Evolutionary conservation across 257 asterid species (phyloP), one percentile per base, ranked within the genome.

Genomic region (Nicotiana benthamiana): DNA sequence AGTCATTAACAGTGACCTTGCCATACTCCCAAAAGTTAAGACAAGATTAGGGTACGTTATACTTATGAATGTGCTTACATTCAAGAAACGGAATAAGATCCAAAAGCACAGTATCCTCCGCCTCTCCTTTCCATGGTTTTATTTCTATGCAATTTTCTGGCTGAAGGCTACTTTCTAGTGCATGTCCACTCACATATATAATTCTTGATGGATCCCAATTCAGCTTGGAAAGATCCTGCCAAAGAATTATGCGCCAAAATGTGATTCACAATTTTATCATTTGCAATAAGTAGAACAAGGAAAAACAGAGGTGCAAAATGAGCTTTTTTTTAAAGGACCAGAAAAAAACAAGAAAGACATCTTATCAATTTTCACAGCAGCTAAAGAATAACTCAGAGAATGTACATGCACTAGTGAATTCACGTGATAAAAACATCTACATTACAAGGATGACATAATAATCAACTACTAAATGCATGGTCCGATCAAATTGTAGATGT

Each of bases 81-180:
- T 95, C 99, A 75, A 95, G 93, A 86, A 95, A 95, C 5, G 97
- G 98, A 79, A 95, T 92, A 40, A 95, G 93, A 89, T 95, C 97
- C 83, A 95, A 18, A 74, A 95, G 98, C 56, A 86, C 86, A 16
- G 99, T 92, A 81, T 93, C 99, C 0, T 93, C 97, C 9, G 85
- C 78, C 83, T 93, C 98, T 46, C 99, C 98, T 85, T 83, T 85
- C 95, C 95, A 95, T 62, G 89, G 85, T 86, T 92, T 93, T 84
- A 95, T 61, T 77, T 88, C 88, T 80, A 95, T 83, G 80, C 86
- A 85, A 65, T 93, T 95, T 79, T 95, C 98, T 65, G 94, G 89
- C 84, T 95, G 99, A 79, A 95, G 97, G 59, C 93, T 89, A 83
- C 85, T 88, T 84, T 95, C 98, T 75, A 90, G 83, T 70, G 97